phyloP scores from a whole-genome alignment of 805 yeast genomes.

The Kregervanrija delftensis region DNA sequence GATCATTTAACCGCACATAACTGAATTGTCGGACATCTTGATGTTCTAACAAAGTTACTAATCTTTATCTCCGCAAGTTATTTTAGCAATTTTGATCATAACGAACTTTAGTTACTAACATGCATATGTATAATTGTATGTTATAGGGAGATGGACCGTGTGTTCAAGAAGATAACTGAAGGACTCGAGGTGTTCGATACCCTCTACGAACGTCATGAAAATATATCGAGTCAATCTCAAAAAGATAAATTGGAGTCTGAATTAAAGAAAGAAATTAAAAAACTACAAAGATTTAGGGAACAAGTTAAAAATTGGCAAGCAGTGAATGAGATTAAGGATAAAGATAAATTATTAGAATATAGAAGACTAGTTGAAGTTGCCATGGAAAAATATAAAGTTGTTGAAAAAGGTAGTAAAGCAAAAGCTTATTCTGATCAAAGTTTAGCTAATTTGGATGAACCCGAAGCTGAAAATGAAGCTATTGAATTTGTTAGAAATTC shows the following conservation, averaged over 20 bases:
- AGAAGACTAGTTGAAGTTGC: slow-evolving; percentile 35
- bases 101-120: background rate
- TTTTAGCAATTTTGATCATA: background rate
- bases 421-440: slow-evolving; percentile 56
- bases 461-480: slow-evolving; percentile 71
- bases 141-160: slow-evolving; percentile 50
- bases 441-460: slow-evolving; percentile 40
- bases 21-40: no score
- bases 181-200: slow-evolving; percentile 51
- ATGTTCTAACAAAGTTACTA: no score
- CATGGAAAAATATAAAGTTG: slow-evolving; percentile 56
- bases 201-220: slow-evolving; percentile 46
- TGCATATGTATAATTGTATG: background rate
- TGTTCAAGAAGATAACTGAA: slow-evolving; percentile 53
- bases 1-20: background rate
- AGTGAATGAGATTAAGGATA: slow-evolving; percentile 44
- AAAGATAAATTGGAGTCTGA: slow-evolving; percentile 52
- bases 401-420: slow-evolving; percentile 49
- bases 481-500: slow-evolving; percentile 60
- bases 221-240: slow-evolving; percentile 39
- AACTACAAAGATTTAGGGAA: slow-evolving; percentile 51
- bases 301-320: slow-evolving; percentile 55
- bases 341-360: slow-evolving; percentile 40
- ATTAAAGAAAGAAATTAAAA: slow-evolving; percentile 53
- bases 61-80: background rate